phyloP scores from a whole-genome alignment of 2,329 filamentous ascomycete species.

The Xylariaceae sp. region DNA sequence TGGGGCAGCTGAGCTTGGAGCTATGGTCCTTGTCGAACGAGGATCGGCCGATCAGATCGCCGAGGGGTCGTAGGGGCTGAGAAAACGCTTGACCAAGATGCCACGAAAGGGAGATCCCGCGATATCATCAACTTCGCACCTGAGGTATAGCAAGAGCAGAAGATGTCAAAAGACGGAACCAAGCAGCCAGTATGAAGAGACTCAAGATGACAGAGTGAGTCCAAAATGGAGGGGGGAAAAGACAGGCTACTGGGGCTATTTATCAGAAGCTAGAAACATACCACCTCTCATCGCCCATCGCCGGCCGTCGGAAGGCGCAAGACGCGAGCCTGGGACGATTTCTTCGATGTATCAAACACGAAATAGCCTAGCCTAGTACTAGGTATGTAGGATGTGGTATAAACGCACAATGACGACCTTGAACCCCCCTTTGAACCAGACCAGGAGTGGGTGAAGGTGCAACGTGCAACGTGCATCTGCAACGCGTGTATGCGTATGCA shows the following conservation, averaged over 20 bases:
- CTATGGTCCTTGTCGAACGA: conserved; percentile 1
- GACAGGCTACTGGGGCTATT: conserved; percentile 2
- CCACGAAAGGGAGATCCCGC: no score
- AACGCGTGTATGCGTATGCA: no score
- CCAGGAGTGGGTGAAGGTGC: not conserved
- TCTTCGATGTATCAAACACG: not conserved
- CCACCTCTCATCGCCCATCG: no score
- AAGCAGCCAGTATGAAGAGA: not conserved
- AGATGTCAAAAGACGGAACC: no score
- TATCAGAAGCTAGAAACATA: conserved; percentile 2
- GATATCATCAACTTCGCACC: no score
- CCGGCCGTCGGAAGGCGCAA: not conserved
- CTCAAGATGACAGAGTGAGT: not conserved
- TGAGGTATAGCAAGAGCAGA: no score
- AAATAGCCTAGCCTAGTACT: not conserved
- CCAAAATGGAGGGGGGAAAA: not conserved
- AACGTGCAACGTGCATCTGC: not conserved
- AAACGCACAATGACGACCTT: conserved; percentile 17
- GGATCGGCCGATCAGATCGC: conserved; percentile 4
- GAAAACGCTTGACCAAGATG: no score
- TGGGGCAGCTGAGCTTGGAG: not conserved
- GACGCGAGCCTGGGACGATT: not conserved
- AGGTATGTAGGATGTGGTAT: no score
- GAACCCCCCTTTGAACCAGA: conserved; percentile 3
- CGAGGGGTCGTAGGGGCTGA: no score